phyloP scores from a whole-genome alignment of 2,329 filamentous ascomycete species.

The Aaosphaeria arxii region DNA sequence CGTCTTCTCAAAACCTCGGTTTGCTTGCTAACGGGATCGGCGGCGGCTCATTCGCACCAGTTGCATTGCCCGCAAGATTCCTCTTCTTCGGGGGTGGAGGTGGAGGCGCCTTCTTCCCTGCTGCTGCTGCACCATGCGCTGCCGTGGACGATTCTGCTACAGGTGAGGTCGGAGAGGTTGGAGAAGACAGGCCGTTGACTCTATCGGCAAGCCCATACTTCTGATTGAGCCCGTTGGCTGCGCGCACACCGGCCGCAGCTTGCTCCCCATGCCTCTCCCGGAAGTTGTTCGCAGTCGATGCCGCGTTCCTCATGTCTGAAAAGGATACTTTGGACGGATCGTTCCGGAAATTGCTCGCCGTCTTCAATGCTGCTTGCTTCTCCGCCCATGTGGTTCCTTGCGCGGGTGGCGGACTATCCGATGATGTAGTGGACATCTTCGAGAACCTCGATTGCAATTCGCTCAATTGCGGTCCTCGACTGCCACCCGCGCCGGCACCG shows the following conservation, averaged over 20 bases:
- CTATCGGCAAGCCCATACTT: constrained; percentile 58
- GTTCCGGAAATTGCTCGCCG: constrained; percentile 58
- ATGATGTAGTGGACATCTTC: constrained; percentile 33
- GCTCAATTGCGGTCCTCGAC: constrained; percentile 50
- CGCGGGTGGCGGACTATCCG: constrained; percentile 25
- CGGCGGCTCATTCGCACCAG: constrained; percentile 43
- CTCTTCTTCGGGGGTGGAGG: constrained; percentile 59
- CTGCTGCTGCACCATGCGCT: constrained; percentile 19
- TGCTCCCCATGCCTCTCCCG: constrained; percentile 68
- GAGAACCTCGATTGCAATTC: constrained; percentile 68
- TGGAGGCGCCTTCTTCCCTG: constrained; percentile 55
- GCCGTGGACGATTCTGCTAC: constrained; percentile 23
- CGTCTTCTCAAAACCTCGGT: constrained; percentile 39
- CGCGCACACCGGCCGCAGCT: constrained; percentile 58
- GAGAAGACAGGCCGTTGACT: constrained; percentile 42
- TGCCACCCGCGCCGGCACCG: constrained; percentile 5
- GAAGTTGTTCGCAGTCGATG: constrained; percentile 65
- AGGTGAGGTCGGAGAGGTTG: constrained; percentile 17
- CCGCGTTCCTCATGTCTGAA: constrained; percentile 57
- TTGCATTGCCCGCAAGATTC: constrained; percentile 39
- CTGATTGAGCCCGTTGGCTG: constrained; percentile 57
- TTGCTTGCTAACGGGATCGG: constrained; percentile 59
- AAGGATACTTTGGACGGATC: constrained; percentile 61
- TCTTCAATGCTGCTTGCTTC: constrained; percentile 59
- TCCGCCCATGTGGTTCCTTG: constrained; percentile 63